Evolutionary conservation across 345 rosid species (phyloP), one percentile per base, ranked within the genome.

Genomic region (Aquilaria sinensis): DNA sequence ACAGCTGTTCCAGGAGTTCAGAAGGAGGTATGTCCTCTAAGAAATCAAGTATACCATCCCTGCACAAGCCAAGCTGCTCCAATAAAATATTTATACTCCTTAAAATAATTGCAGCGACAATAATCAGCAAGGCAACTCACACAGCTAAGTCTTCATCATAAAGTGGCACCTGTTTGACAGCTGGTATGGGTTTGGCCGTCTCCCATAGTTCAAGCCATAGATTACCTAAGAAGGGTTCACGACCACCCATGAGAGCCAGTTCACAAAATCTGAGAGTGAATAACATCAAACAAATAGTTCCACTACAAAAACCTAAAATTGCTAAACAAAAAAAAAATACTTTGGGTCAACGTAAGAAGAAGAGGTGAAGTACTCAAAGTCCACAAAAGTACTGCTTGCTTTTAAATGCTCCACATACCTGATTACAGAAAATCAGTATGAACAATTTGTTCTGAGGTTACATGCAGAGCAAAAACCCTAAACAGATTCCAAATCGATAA

Each of bases 141-240:
- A 85, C 89, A 54, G 89, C 92, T 72, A 94, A 81, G 65, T 94
- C 99, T 84, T 86, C 97, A 63, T 94, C 99, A 56, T 78, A 90
- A 11, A 94, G 81, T 46, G 99, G 99, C 51, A 92, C 70, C 72
- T 94, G 99, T 73, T 81, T 88, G 67, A 88, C 85, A 31, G 97
- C 96, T 41, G 99, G 99, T 51, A 90, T 61, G 46, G 95, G 95
- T 70, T 81, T 94, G 63, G 99, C 70, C 52, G 99, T 80, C 71
- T 80, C 92, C 99, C 99, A 94, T 47, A 94, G 85, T 80, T 90
- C 96, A 5, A 72, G 89, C 99, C 99, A 94, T 68, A 94, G 74
- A 81, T 94, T 94, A 77, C 97, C 99, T 94, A 69, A 61, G 30
- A 76, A 64, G 53, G 50, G 53, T 15, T 31, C 37, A 66, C 50